Evolutionary conservation across 2,329 filamentous ascomycete species (phyloP).

Genomic region (Aspergillus latus): DNA sequence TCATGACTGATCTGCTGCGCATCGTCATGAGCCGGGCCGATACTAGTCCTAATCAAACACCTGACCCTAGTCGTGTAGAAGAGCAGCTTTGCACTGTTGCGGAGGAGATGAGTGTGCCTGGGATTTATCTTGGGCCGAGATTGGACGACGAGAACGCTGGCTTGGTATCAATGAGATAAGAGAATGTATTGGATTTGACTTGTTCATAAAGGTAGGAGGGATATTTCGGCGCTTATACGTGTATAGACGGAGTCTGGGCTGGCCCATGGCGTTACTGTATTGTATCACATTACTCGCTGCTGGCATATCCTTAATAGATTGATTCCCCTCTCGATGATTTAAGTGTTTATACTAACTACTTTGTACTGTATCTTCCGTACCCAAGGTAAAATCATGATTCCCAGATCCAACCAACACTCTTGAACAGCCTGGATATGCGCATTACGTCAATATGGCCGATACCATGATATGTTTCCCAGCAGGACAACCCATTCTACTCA

Average conservation of each 20-base stretch:
- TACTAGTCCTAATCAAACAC: constrained; percentile 6
- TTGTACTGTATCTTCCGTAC: too few species aligned
- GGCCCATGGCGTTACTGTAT: constrained; percentile 2
- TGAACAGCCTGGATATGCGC: neutral
- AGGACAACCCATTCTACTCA: neutral
- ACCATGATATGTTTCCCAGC: neutral
- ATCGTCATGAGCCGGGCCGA: constrained; percentile 39
- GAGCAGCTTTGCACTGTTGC: constrained; percentile 35
- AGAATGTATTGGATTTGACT: neutral
- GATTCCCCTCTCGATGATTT: neutral
- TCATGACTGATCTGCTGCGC: constrained; percentile 43
- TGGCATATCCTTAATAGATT: neutral
- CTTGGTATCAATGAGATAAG: constrained; percentile 1
- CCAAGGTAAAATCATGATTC: neutral
- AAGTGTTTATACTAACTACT: neutral
- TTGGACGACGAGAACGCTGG: constrained; percentile 28
- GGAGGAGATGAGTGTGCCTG: constrained; percentile 39
- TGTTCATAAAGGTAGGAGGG: neutral
- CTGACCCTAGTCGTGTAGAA: constrained; percentile 32
- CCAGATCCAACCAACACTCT: neutral
- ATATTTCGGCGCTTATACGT: neutral
- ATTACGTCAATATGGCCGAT: neutral
- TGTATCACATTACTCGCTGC: neutral
- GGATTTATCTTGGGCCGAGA: constrained; percentile 33
- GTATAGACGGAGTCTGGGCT: constrained; percentile 2